Conservation (phyloP, 768 basidiomycete species). For the Solioccasus polychromus region DNA sequence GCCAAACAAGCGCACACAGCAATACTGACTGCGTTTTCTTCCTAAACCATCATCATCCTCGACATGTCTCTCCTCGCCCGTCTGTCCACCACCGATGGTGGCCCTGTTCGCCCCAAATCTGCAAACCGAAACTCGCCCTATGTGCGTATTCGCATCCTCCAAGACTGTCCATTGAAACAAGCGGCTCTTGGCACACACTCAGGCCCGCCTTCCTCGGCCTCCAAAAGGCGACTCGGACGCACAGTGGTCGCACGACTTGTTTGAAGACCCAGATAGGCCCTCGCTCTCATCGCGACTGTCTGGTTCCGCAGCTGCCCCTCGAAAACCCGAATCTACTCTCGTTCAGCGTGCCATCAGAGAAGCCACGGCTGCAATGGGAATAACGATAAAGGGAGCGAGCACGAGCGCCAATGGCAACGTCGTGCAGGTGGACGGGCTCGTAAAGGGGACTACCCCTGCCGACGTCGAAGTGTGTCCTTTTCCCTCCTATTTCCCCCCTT, state of each 20-base stretch:
- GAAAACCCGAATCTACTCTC: conserved; percentile 53
- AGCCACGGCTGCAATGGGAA: conserved; percentile 42
- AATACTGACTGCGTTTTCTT: conserved; percentile 4
- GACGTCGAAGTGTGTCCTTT: conserved; percentile 54
- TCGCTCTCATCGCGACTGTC: conserved; percentile 56
- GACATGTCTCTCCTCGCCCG: conserved; percentile 34
- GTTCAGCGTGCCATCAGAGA: conserved; percentile 64
- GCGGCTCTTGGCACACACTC: not conserved
- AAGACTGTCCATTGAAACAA: conserved; percentile 20
- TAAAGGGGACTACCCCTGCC: conserved; percentile 73
- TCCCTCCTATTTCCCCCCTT: not conserved
- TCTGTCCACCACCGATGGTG: conserved; percentile 28
- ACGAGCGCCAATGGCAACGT: conserved; percentile 52
- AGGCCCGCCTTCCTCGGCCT: conserved; percentile 46
- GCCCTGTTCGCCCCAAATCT: conserved; percentile 31
- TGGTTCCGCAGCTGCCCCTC: conserved; percentile 38
- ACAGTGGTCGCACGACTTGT: conserved; percentile 73
- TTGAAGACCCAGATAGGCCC: conserved; percentile 52
- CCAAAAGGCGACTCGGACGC: conserved; percentile 66
- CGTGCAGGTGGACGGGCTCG: conserved; percentile 72
- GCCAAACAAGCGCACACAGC: conserved; percentile 28
- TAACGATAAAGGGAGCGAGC: conserved; percentile 72
- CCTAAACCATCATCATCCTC: conserved; percentile 11
- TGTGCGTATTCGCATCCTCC: conserved; percentile 34
- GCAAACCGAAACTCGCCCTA: conserved; percentile 32